Base-by-base conservation (phyloP, 768 basidiomycete genomes). In the Mrakia gelida region DNA sequence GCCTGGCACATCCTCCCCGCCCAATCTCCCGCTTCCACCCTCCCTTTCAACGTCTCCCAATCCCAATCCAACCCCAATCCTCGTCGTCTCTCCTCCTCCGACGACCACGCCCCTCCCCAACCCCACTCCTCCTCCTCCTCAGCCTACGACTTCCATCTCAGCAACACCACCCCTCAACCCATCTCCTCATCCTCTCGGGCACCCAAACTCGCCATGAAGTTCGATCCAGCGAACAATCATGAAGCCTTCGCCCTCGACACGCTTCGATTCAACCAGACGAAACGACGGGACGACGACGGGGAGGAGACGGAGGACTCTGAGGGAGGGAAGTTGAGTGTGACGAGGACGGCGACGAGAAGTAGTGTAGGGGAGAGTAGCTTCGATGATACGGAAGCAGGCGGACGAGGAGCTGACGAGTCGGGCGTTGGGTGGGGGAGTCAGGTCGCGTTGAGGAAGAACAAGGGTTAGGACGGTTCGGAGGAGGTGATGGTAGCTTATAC, bases 211-310 rank as follows among this genome's bases (percentile, higher is more conserved):
- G n/a, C 32, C 7, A 32, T 32, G n/a, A 32, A 32, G 65, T 30
- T 34, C 32, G 32, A 34, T 9, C 32, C 28, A 10, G 38, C 9
- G 10, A 7, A 67, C 16, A 41, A 32, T 9, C 49, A 32, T 32
- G 21, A 70, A 41, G 32, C 34, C 8, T 70, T 41, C 16, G 67
- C 67, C 10, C 67, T 70, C 67, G 67, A 70, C 67, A 70, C 67
- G 67, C 67, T 70, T 38, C 21, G 21, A n/a, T 70, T 41, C 67
- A n/a, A 26, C n/a, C 28, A 26, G 59, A 3, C 45, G 15, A 26
- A 26, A 28, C 59, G n/a, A 26, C 59, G 59, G 21, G 56, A 23
- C 7, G 59, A 26, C 11, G 59, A 26, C 59, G 26, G 13, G 59
- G 59, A 59, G 59, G 41, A 26, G 34, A 13, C 21, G 2, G 38